Conservation (phyloP, 2,329 filamentous ascomycete species). For the Graphilbum fragrans region DNA sequence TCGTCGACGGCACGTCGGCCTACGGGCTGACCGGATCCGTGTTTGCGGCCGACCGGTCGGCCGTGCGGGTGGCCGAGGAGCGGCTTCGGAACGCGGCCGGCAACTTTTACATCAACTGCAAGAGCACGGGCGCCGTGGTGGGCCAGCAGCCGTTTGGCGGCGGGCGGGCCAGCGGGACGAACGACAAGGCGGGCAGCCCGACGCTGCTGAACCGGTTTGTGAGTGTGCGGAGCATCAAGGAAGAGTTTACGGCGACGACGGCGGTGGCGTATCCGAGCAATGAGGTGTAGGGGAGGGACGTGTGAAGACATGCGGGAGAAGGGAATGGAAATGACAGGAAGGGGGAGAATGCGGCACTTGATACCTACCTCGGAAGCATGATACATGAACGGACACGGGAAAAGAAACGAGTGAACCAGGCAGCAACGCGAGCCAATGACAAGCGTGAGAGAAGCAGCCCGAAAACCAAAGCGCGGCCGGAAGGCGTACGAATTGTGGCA, state of each 20-base stretch:
- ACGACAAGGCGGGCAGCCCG: constrained; percentile 43
- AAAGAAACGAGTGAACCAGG: neutral
- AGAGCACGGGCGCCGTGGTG: constrained; percentile 42
- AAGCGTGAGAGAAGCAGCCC: no score
- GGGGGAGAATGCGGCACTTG: no score
- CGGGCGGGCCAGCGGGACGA: constrained; percentile 38
- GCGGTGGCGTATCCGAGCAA: constrained; percentile 62
- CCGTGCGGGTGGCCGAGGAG: constrained; percentile 36
- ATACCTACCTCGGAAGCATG: no score
- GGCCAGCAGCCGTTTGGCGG: constrained; percentile 46
- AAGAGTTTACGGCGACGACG: constrained; percentile 56
- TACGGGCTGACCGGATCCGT: constrained; percentile 45
- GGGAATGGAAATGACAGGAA: neutral
- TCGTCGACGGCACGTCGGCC: constrained; percentile 60
- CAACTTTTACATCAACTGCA: constrained; percentile 47
- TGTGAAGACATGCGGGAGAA: neutral
- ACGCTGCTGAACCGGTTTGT: constrained; percentile 37
- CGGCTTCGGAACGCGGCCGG: constrained; percentile 40
- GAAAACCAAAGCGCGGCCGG: no score
- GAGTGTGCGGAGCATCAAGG: constrained; percentile 43
- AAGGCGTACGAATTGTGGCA: no score
- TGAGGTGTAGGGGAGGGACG: constrained; percentile 31
- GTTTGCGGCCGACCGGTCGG: constrained; percentile 34
- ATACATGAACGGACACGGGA: neutral
- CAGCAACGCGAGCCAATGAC: no score